Base-by-base conservation (phyloP, 495 filamentous ascomycete genomes). In the Penicillium tannophilum region DNA sequence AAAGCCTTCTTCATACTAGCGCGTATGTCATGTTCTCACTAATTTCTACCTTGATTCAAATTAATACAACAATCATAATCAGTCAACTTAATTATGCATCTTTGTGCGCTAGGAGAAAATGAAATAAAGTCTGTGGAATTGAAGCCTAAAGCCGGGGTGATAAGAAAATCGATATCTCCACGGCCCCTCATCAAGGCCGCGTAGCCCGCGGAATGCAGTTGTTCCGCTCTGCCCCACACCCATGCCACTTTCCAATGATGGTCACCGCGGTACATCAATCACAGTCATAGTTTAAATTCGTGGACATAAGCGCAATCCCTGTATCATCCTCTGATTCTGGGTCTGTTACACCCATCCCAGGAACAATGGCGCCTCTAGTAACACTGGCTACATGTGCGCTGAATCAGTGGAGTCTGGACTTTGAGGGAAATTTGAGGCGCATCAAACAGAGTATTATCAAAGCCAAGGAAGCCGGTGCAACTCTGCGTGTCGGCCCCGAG, bases 391-490 rank as follows among this genome's bases (percentile, higher is more conserved):
- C 58, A 30, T 60, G 58, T 52, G 58, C 58, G 8, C 58, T 60
- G 24, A 60, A 60, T 39, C 58, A 60, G 45, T 60, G 58, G 58
- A 48, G 52, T 20, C 46, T 60, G 33, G 58, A 60, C 26, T 60
- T 60, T 36, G 58, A 55, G 30, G 58, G 58, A 20, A 60, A 60
- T 39, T 46, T 60, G 20, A 47, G 46, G 45, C 55, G 76, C 42
- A 59, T 59, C 56, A 59, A 59, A 46, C 42, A 59, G 48, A 59
- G 56, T 53, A 59, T 60, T 28, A 28, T 55, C 56, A 47, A 48
- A 57, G 26, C 4, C 43, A 60, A 54, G 45, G 56, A 45, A 35
- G 56, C 56, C 19, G 56, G 56, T 12, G 56, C 56, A 12, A 59
- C 56, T 52, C 33, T 59, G 39, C 56, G 56, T 11, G 56, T 59